Percentiles rank a stretch among this genome's conserved stretches.
Conservation (phyloP, 225 moss, liverwort and hornwort species). For the Thuidium tamariscinum region DNA sequence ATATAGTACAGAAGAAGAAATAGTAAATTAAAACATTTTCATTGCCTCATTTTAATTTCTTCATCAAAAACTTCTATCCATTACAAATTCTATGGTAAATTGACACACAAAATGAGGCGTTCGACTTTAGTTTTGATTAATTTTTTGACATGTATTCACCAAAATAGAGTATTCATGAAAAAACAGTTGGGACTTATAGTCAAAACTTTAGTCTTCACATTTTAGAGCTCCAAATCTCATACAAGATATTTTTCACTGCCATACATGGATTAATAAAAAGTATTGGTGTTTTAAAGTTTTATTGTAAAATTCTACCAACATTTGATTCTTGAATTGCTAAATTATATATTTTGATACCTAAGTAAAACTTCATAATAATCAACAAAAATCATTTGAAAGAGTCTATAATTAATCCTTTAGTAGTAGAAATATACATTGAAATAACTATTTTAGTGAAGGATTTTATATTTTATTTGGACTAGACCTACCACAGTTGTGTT, state of each 20-base stretch:
- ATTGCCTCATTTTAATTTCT: fast-evolving
- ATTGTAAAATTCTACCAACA: too few species aligned
- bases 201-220: not conserved
- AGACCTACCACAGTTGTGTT: fast-evolving
- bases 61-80: not conserved
- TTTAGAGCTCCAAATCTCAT: not conserved
- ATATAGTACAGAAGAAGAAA: not conserved
- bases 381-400: too few species aligned
- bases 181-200: not conserved
- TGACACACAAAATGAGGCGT: fast-evolving
- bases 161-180: not conserved
- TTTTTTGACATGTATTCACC: not conserved
- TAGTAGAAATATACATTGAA: fast-evolving
- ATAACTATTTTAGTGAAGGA: fast-evolving
- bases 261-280: too few species aligned
- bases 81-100: not conserved
- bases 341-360: not conserved
- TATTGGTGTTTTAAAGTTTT: too few species aligned
- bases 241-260: not conserved
- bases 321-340: too few species aligned
- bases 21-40: not conserved
- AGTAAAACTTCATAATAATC: too few species aligned
- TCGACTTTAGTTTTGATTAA: not conserved
- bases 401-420: not conserved
- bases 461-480: not conserved